These are phyloP conservation scores for Mycena leptocephala DNA, from an alignment of 768 basidiomycete species.

Conservation along the genomic window DNA sequence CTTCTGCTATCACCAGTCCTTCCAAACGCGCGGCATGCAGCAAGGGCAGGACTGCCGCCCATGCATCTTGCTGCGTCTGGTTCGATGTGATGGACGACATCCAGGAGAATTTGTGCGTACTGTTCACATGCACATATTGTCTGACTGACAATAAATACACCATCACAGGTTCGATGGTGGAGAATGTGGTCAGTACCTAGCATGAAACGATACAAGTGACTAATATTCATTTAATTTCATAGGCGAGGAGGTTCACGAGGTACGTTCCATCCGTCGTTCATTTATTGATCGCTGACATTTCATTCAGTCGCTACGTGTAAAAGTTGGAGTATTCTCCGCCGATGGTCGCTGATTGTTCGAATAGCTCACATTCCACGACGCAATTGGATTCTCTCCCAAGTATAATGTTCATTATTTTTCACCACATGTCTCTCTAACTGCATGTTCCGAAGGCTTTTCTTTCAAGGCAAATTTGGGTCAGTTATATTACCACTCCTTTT, in stretches of 20 bases:
- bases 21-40: background rate
- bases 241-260: too few species aligned
- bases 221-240: too few species aligned
- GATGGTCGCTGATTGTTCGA: too few species aligned
- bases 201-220: too few species aligned
- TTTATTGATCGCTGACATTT: too few species aligned
- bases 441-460: background rate
- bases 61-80: background rate
- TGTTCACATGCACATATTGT: background rate
- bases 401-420: too few species aligned
- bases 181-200: too few species aligned
- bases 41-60: background rate
- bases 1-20: too few species aligned
- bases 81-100: background rate
- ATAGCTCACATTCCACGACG: constrained; percentile 4
- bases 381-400: background rate
- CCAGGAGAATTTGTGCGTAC: background rate
- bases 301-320: too few species aligned
- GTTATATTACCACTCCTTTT: background rate
- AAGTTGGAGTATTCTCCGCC: too few species aligned
- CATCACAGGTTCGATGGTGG: background rate
- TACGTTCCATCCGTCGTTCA: too few species aligned
- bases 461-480: background rate
- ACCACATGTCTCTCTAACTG: too few species aligned
- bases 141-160: background rate